Percentiles rank a stretch among this genome's conserved stretches.
Evolutionary conservation across 495 filamentous ascomycete genomes (phyloP).

Genomic region (Penicillium ucsense): DNA sequence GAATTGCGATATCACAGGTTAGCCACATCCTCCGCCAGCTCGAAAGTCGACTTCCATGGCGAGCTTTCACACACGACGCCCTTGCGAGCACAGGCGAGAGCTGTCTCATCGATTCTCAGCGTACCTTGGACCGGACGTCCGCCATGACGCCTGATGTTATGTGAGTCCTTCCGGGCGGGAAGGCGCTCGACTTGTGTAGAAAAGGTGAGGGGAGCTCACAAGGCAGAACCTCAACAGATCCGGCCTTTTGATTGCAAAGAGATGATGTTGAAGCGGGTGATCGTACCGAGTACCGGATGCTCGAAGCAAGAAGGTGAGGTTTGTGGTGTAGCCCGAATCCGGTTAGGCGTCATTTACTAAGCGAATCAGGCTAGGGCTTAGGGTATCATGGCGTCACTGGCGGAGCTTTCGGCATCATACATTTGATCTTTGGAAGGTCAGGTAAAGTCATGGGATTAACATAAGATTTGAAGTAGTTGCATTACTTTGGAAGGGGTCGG

Average conservation of each 20-base stretch:
- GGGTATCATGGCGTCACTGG: slow-evolving; percentile 20
- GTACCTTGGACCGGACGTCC: slow-evolving; percentile 45
- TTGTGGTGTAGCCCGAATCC: slow-evolving; percentile 19
- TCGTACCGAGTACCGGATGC: slow-evolving; percentile 3
- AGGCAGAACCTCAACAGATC: slow-evolving; percentile 31
- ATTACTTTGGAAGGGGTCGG: background rate
- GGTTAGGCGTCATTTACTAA: slow-evolving; percentile 21
- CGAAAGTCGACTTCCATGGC: slow-evolving; percentile 2
- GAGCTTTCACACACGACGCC: background rate
- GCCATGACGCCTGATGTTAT: slow-evolving; percentile 41
- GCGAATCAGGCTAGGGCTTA: slow-evolving; percentile 22
- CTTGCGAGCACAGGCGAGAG: slow-evolving; percentile 4
- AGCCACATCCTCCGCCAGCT: slow-evolving; percentile 12
- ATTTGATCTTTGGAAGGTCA: background rate
- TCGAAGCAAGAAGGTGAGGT: slow-evolving; percentile 11
- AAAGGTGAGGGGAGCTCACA: slow-evolving; percentile 23
- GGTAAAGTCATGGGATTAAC: too few species aligned
- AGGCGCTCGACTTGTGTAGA: slow-evolving; percentile 38
- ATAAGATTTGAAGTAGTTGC: too few species aligned
- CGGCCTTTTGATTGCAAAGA: slow-evolving; percentile 15
- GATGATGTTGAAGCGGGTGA: slow-evolving; percentile 19
- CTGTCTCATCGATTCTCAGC: slow-evolving; percentile 10
- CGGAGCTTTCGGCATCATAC: slow-evolving; percentile 13
- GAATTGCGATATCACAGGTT: slow-evolving; percentile 11
- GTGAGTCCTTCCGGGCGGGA: slow-evolving; percentile 37